Conservation (phyloP, 2,329 filamentous ascomycete genomes). For the Macrophomina phaseolina region DNA sequence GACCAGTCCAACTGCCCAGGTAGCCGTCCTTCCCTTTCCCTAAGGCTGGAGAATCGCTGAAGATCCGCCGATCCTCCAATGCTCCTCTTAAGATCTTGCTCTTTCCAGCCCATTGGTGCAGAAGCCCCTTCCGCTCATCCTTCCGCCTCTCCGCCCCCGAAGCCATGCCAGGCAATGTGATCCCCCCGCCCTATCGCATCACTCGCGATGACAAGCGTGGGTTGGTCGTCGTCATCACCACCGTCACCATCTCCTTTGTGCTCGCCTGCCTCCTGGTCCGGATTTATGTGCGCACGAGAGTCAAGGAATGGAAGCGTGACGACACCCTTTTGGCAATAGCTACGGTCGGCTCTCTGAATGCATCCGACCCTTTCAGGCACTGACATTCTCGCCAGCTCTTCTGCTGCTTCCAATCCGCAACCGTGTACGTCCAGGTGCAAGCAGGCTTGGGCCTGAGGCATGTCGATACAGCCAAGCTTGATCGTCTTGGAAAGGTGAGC, state of each 20-base stretch:
- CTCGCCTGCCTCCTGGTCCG: constrained; percentile 40
- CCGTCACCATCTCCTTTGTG: constrained; percentile 38
- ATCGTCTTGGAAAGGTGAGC: constrained; percentile 37
- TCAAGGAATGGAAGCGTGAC: constrained; percentile 40
- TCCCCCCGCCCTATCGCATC: constrained; percentile 39
- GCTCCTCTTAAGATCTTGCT: constrained; percentile 10
- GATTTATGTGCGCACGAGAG: constrained; percentile 37
- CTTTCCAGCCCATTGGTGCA: neutral
- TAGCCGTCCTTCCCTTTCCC: neutral
- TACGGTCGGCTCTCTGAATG: constrained; percentile 31
- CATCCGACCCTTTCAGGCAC: neutral
- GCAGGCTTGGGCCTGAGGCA: constrained; percentile 35
- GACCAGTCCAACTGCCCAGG: neutral
- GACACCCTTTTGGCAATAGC: constrained; percentile 37
- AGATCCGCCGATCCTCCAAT: constrained; percentile 4
- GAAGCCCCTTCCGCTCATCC: neutral
- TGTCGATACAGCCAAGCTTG: constrained; percentile 31
- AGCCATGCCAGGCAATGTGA: constrained; percentile 3
- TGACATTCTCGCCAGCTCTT: constrained; percentile 32
- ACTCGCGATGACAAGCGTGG: constrained; percentile 40
- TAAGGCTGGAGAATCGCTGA: neutral
- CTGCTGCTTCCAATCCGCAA: constrained; percentile 32
- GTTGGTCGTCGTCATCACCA: constrained; percentile 41
- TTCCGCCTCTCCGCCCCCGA: neutral
- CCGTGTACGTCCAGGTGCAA: constrained; percentile 36